Evolutionary conservation across 768 basidiomycete species (phyloP).

Genomic region (Auricularia auricula-judae): DNA sequence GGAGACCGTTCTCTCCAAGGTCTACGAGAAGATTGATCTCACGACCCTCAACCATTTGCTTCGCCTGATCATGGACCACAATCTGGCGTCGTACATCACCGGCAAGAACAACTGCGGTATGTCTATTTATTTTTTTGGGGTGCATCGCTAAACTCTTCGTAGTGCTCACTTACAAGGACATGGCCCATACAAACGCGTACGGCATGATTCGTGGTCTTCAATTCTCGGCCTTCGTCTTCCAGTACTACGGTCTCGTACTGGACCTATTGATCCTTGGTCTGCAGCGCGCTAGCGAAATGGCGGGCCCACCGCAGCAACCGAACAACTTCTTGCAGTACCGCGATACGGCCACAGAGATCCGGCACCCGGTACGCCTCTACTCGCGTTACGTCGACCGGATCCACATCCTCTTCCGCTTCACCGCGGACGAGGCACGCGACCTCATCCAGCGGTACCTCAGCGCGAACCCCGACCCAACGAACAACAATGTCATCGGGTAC

Average conservation of each 20-base stretch:
- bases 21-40: slow-evolving; percentile 98
- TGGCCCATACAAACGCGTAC: slow-evolving; percentile 97
- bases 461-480: slow-evolving; percentile 96
- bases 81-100: slow-evolving; percentile 97
- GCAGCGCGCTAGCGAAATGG: slow-evolving; percentile 98
- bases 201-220: slow-evolving; percentile 96
- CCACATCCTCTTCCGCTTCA: slow-evolving; percentile 96
- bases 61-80: slow-evolving; percentile 95
- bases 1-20: slow-evolving; percentile 96
- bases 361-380: slow-evolving; percentile 96
- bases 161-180: slow-evolving; percentile 90
- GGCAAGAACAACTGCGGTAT: slow-evolving; percentile 91
- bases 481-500: slow-evolving; percentile 98
- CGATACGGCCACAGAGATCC: slow-evolving; percentile 88
- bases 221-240: slow-evolving; percentile 98
- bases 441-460: slow-evolving; percentile 96
- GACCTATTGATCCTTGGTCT: slow-evolving; percentile 93
- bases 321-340: slow-evolving; percentile 98
- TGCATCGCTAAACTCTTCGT: slow-evolving; percentile 1
- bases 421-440: slow-evolving; percentile 92
- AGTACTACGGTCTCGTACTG: slow-evolving; percentile 92
- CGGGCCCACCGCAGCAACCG: slow-evolving; percentile 92
- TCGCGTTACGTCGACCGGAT: slow-evolving; percentile 93
- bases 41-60: slow-evolving; percentile 92
- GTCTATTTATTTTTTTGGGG: slow-evolving; percentile 7